Base-by-base conservation (phyloP, 2,329 filamentous ascomycete species). In the Didymella exigua region DNA sequence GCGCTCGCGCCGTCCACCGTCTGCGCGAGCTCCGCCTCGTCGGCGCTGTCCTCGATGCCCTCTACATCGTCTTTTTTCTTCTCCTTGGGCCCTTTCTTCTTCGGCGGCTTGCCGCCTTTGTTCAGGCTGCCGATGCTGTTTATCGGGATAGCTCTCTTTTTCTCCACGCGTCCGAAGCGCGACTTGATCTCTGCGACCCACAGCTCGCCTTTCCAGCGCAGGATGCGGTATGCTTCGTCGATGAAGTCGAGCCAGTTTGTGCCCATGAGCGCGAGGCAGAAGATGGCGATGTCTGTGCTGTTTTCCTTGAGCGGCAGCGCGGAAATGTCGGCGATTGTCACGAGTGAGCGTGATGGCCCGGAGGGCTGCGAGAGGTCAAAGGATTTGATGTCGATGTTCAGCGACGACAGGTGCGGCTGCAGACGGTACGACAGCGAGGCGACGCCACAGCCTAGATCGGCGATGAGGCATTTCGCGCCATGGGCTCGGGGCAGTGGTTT, bases 141-240 rank as follows among this genome's bases (percentile, higher is more conserved):
- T 79, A 45, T 91, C 80, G 42, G 77, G 24, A 79, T 75, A 59
- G 70, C 80, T 56, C 78, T 80, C 60, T 76, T 78, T 72, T 72
- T 69, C 72, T 81, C 61, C 3, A 86, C 81, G 38, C 86, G 82
- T 3, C 86, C 87, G 71, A 99, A 98, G 27, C 95, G 89, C 61
- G 86, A 91, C 79, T 98, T 98, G 77, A 99, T 97, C 78, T 99
- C 95, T 42, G 91, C 90, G 46, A 99, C 85, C 95, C 95, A 99
- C 49, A 96, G 86, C 80, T 99, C 95, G 63, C 95, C 95, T 71
- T 95, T 93, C 84, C 92, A 93, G 70, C 91, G 89, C 58, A 99
- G 83, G 46, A 98, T 83, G 49, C 95, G 88, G 80, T 91, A 96
- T 13, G 93, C 93, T 78, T 99, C 95, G 77, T 98, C 95, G 68